These are phyloP conservation scores for Xylaria digitata DNA, from an alignment of 2,329 filamentous ascomycete genomes.

Conservation along the genomic window DNA sequence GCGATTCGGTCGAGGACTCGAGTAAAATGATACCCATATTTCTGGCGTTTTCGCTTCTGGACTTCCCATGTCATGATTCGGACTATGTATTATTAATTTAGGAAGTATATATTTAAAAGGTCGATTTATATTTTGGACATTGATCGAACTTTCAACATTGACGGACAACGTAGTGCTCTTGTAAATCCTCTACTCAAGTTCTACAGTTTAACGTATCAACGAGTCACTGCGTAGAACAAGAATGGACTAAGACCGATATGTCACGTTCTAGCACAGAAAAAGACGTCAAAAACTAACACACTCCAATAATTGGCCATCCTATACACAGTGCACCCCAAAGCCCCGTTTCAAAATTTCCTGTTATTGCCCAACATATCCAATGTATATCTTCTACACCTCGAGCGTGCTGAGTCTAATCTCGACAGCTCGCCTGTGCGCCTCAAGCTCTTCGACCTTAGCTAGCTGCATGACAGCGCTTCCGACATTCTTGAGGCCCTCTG, in stretches of 20 bases:
- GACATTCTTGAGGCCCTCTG: constrained; percentile 85
- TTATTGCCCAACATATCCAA: neutral
- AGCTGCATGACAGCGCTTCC: constrained; percentile 93
- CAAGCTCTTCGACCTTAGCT: constrained; percentile 91
- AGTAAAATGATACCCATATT: constrained; percentile 31
- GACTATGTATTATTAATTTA: no score
- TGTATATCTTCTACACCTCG: constrained; percentile 1
- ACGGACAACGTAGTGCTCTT: neutral
- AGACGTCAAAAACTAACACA: neutral
- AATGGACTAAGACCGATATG: neutral
- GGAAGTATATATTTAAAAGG: no score
- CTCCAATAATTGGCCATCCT: constrained; percentile 1
- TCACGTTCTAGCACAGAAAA: neutral
- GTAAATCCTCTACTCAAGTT: neutral
- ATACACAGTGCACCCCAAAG: neutral
- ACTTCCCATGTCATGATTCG: neutral
- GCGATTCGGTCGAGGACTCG: constrained; percentile 2
- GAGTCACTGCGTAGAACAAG: neutral
- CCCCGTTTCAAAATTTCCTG: neutral
- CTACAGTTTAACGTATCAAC: neutral
- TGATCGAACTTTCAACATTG: no score
- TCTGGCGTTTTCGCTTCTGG: constrained; percentile 9
- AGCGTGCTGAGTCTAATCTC: constrained; percentile 78
- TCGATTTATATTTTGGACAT: no score
- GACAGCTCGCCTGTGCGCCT: constrained; percentile 91